Base-by-base conservation (phyloP, 495 filamentous ascomycete genomes). In the Podospora sp. region DNA sequence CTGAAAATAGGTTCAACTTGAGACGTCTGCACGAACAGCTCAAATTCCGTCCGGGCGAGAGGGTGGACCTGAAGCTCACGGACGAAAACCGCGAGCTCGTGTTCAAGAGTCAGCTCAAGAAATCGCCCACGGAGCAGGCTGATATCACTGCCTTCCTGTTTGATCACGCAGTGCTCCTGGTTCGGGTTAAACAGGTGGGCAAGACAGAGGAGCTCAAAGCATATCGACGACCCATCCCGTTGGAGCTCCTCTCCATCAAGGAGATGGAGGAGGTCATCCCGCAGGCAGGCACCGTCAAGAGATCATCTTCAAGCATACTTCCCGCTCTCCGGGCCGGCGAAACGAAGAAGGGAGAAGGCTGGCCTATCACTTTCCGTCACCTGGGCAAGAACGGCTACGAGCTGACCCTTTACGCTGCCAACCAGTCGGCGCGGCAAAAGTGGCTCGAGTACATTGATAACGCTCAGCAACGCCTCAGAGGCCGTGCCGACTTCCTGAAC, bases 211-310 rank as follows among this genome's bases (percentile, higher is more conserved):
- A 97, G 74, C 88, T 95, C 60, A 93, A 93, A 71, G 95, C 97
- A 0, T 97, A 98, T 76, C 89, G 92, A 68, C 93, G 90, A 82
- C 96, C 96, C 12, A 99, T 99, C 65, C 96, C 96, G 49, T 80
- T 99, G 9, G 96, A 98, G 76, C 84, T 99, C 4, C 84, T 98
- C 60, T 90, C 94, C 20, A 97, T 99, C 72, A 89, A 90, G 50
- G 92, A 97, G 75, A 97, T 97, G 93, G 96, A 98, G 35, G 92
- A 97, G 71, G 87, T 98, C 18, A 89, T 95, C 24, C 94, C 95
- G 12, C 89, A 85, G 67, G 72, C 86, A 40, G 96, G 95, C 27
- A 64, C 72, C 6, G 86, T 97, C 24, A 98, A 97, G 78, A 83
- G 96, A 65, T 90, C 94, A 6, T 97, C 95, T 4, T 95, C 94